Conservation (phyloP, 1,284 basidiomycete species). For the Cutaneotrichosporon mucoides region DNA sequence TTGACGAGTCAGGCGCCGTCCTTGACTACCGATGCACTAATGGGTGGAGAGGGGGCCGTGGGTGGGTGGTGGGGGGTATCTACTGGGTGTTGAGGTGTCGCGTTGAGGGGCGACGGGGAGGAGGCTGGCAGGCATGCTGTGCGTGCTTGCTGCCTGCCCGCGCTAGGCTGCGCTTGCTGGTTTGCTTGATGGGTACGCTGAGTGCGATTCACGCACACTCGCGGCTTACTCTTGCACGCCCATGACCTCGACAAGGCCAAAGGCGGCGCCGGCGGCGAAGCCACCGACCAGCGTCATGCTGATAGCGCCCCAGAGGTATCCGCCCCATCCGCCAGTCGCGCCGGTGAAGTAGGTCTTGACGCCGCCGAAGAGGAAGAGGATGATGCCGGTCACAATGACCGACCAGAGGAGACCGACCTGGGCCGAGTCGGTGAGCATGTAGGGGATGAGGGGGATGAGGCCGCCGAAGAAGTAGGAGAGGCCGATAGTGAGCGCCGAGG, state of each 20-base stretch:
- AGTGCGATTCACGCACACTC: neutral
- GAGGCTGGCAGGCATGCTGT: too few relatives aligned
- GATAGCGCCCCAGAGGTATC: constrained; percentile 76
- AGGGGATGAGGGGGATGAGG: constrained; percentile 80
- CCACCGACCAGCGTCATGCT: constrained; percentile 88
- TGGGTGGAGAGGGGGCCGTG: too few relatives aligned
- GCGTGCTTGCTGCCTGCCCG: too few relatives aligned
- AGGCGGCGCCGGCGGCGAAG: constrained; percentile 78
- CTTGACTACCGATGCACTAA: too few relatives aligned
- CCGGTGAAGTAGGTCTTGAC: constrained; percentile 87
- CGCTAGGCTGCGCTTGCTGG: too few relatives aligned
- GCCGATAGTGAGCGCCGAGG: constrained; percentile 91
- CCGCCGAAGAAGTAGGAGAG: constrained; percentile 70
- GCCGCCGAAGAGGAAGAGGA: constrained; percentile 84
- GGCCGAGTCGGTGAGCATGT: constrained; percentile 69
- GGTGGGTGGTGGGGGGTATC: too few relatives aligned
- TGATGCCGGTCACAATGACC: constrained; percentile 65
- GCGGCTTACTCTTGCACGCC: constrained; percentile 52
- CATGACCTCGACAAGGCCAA: constrained; percentile 72
- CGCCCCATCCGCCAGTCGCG: constrained; percentile 56
- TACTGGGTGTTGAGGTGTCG: too few relatives aligned
- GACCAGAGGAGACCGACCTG: constrained; percentile 46
- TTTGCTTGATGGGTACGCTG: too few relatives aligned
- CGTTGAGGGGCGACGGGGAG: too few relatives aligned
- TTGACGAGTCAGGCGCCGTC: too few relatives aligned